A percentile compares a stretch with the other conserved stretches of the same genome.
phyloP scores from a whole-genome alignment of 768 basidiomycete species.

The Rhizopogon vinicolor region DNA sequence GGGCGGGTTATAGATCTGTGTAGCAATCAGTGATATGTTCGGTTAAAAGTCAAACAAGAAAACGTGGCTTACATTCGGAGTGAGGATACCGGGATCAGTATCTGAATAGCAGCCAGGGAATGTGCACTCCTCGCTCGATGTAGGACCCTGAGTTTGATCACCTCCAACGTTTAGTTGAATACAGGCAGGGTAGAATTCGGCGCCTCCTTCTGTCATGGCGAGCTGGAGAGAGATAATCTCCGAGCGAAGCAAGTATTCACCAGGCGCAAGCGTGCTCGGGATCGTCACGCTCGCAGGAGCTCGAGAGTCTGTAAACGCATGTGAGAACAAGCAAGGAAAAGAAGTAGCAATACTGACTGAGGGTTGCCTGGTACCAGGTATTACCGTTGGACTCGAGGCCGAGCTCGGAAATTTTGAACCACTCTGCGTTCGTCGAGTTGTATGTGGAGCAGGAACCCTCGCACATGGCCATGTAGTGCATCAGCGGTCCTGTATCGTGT shows the following conservation, averaged over 20 bases:
- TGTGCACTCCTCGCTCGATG: slow-evolving; percentile 37
- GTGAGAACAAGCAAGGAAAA: neutral
- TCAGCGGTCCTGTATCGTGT: slow-evolving; percentile 61
- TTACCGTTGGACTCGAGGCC: slow-evolving; percentile 31
- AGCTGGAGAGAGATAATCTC: slow-evolving; percentile 77
- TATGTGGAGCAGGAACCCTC: slow-evolving; percentile 52
- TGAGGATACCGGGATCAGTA: slow-evolving; percentile 64
- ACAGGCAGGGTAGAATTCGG: slow-evolving; percentile 33
- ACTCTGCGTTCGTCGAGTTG: slow-evolving; percentile 52
- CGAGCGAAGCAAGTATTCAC: slow-evolving; percentile 72
- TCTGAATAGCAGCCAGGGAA: slow-evolving; percentile 73
- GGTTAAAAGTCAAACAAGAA: neutral
- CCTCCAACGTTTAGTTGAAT: slow-evolving; percentile 26
- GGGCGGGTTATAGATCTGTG: slow-evolving; percentile 26
- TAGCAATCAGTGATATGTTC: neutral
- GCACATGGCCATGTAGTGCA: slow-evolving; percentile 72
- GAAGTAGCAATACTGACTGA: slow-evolving; percentile 36
- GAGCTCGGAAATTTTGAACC: slow-evolving; percentile 68
- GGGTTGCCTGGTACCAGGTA: slow-evolving; percentile 46
- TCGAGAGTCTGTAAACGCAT: slow-evolving; percentile 27
- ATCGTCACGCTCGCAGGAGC: slow-evolving; percentile 36
- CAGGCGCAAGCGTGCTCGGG: slow-evolving; percentile 51
- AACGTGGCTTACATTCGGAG: slow-evolving; percentile 32
- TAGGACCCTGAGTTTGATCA: slow-evolving; percentile 15
- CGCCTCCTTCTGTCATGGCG: slow-evolving; percentile 50